Percentiles rank a stretch among this genome's conserved stretches.
Evolutionary conservation across 2,329 filamentous ascomycete species (phyloP).

Genomic region (Ceratocystis cubensis): DNA sequence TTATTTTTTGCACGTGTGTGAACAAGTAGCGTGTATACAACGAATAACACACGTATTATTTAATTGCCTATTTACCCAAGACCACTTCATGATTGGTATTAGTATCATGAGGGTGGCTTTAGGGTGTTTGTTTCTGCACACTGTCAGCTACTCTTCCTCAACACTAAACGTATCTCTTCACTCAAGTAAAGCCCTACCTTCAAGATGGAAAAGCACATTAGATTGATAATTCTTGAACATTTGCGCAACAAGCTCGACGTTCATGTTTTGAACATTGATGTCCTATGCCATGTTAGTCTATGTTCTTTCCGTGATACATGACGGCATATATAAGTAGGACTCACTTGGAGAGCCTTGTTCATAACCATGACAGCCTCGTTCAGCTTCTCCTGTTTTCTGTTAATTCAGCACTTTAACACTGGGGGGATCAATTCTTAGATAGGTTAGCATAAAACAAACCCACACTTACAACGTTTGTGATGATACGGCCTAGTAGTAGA

Average conservation of each 20-base stretch:
- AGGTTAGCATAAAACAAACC: background rate
- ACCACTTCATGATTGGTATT: background rate
- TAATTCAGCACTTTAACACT: slow-evolving; percentile 3
- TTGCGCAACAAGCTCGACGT: slow-evolving; percentile 90
- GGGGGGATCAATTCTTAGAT: background rate
- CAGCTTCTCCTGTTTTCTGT: slow-evolving; percentile 65
- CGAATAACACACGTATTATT: background rate
- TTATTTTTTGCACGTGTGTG: background rate
- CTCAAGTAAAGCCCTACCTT: slow-evolving; percentile 50
- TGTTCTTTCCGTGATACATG: background rate
- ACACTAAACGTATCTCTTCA: background rate
- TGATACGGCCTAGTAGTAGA: slow-evolving; percentile 82
- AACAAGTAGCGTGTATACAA: background rate
- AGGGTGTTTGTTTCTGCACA: slow-evolving; percentile 64
- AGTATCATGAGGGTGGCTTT: slow-evolving; percentile 55
- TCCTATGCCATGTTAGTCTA: slow-evolving; percentile 44
- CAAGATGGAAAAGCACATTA: slow-evolving; percentile 91
- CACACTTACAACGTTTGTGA: slow-evolving; percentile 79
- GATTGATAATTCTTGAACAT: slow-evolving; percentile 99
- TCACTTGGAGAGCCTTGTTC: slow-evolving; percentile 80
- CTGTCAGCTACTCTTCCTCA: slow-evolving; percentile 22
- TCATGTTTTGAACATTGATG: slow-evolving; percentile 98
- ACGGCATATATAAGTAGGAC: background rate
- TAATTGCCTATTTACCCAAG: background rate
- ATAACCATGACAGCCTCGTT: slow-evolving; percentile 87